Percentiles rank a stretch among this genome's conserved stretches.
phyloP scores from a whole-genome alignment of 2,329 filamentous ascomycete genomes.

The Phialemoniopsis sp. region DNA sequence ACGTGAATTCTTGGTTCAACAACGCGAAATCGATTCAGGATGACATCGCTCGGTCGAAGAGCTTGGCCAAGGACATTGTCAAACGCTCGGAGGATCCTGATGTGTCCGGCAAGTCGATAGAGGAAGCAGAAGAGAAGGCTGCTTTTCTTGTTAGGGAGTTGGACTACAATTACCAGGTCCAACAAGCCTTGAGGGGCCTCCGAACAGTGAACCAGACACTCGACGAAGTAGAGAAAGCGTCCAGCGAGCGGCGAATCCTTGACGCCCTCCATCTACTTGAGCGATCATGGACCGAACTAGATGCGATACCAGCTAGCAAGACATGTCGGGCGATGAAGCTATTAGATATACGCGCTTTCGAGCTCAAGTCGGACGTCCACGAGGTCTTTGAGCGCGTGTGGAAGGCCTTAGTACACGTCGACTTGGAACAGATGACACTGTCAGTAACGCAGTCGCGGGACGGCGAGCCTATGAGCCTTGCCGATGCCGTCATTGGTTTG shows the following conservation, averaged over 20 bases:
- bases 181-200: constrained; percentile 44
- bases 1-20: constrained; percentile 81
- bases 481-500: constrained; percentile 51
- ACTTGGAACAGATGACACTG: constrained; percentile 50
- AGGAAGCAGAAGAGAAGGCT: constrained; percentile 49
- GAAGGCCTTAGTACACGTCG: constrained; percentile 61
- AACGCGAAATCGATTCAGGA: constrained; percentile 81
- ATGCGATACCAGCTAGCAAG: constrained; percentile 55
- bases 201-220: constrained; percentile 57
- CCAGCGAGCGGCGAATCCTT: constrained; percentile 49
- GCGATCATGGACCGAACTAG: constrained; percentile 53
- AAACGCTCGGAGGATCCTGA: constrained; percentile 65
- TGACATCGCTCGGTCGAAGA: constrained; percentile 78
- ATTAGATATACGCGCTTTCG: constrained; percentile 59
- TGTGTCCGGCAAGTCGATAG: constrained; percentile 45
- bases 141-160: constrained; percentile 55
- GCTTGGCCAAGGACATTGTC: constrained; percentile 76
- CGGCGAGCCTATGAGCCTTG: constrained; percentile 51
- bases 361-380: constrained; percentile 62
- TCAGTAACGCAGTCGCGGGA: constrained; percentile 48
- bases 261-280: constrained; percentile 55
- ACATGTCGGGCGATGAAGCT: constrained; percentile 61
- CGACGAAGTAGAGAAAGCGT: constrained; percentile 54
- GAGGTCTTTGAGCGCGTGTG: constrained; percentile 67
- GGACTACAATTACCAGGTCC: constrained; percentile 54